phyloP scores from a whole-genome alignment of 257 asterid genomes.

The Primulina huaijiensis region DNA sequence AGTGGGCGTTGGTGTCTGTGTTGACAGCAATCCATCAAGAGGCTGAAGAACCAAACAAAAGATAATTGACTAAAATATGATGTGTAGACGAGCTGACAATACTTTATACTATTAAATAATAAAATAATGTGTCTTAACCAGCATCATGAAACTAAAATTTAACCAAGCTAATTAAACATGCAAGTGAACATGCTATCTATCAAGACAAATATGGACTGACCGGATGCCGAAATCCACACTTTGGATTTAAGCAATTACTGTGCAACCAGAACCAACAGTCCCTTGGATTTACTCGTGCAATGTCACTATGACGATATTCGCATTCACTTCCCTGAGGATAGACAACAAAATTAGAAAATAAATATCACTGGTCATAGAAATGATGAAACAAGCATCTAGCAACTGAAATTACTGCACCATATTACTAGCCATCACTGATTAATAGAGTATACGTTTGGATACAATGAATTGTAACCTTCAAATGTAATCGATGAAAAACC shows the following conservation, averaged over 20 bases:
- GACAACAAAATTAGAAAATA: slow-evolving; percentile 1
- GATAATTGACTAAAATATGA: background rate
- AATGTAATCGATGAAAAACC: too few relatives aligned
- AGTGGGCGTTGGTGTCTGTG: slow-evolving; percentile 46
- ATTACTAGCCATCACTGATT: slow-evolving; percentile 8
- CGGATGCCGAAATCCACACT: slow-evolving; percentile 84
- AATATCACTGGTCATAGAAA: slow-evolving; percentile 15
- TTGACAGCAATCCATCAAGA: slow-evolving; percentile 69
- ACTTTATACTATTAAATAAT: too few relatives aligned
- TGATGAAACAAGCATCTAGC: slow-evolving; percentile 10
- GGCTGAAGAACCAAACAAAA: slow-evolving; percentile 47
- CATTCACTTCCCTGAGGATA: slow-evolving; percentile 71
- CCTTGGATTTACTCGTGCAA: slow-evolving; percentile 79
- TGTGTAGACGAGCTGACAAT: background rate
- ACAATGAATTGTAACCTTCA: background rate
- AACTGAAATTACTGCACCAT: background rate
- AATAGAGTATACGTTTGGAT: background rate
- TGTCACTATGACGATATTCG: slow-evolving; percentile 87
- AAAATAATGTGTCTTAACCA: too few relatives aligned
- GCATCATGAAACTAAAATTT: too few relatives aligned
- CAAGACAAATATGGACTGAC: slow-evolving; percentile 42
- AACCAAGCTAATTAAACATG: background rate
- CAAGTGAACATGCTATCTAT: background rate
- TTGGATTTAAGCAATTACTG: slow-evolving; percentile 84
- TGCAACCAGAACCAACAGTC: slow-evolving; percentile 85